Conservation (phyloP, 306 rosid genomes). For the Dalbergia cochinchinensis region DNA sequence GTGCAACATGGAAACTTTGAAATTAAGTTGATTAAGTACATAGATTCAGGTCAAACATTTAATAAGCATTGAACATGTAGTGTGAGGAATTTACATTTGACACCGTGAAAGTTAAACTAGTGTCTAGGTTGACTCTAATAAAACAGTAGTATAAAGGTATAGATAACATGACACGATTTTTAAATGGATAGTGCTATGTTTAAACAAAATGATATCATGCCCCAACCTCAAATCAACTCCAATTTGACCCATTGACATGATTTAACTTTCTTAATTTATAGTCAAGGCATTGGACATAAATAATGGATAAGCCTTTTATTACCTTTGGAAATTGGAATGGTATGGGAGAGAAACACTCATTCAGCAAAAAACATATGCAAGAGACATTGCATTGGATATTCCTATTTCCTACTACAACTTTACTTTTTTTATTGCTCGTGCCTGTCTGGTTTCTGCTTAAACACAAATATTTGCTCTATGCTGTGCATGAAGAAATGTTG, state of each 20-base stretch:
- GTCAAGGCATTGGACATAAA: constrained; percentile 2
- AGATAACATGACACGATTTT: neutral
- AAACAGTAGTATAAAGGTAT: neutral
- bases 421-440: constrained; percentile 22
- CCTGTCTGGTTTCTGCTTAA: constrained; percentile 8
- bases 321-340: neutral
- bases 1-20: neutral
- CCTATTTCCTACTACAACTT: neutral
- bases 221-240: neutral
- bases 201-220: neutral
- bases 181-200: neutral
- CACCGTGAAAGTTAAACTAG: neutral
- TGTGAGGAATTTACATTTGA: neutral
- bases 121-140: neutral
- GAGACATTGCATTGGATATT: neutral
- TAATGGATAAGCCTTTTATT: neutral
- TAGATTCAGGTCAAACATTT: neutral
- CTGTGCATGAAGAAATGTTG: neutral
- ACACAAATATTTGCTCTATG: neutral
- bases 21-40: neutral
- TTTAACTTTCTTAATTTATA: neutral
- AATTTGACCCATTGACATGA: neutral
- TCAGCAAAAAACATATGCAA: neutral
- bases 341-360: constrained; percentile 4
- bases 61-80: neutral